A percentile compares a stretch with the other conserved stretches of the same genome.
These are phyloP conservation scores for Glomus cerebriforme DNA, from an alignment of 192 early-diverging fungal species.

Conservation along the genomic window DNA sequence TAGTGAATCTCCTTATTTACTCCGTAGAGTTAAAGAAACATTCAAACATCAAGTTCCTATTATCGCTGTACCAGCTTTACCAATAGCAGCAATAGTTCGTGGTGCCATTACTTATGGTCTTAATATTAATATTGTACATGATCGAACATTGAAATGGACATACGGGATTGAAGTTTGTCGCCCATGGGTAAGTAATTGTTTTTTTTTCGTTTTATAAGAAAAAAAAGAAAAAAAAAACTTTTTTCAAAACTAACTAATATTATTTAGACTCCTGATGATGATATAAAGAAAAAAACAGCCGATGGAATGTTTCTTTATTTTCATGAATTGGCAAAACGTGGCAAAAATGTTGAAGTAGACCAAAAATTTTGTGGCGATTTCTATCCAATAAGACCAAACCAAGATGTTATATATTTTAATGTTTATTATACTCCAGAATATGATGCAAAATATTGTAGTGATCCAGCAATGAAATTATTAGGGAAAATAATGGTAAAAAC, in stretches of 20 bases:
- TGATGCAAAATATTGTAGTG: slow-evolving; percentile 12
- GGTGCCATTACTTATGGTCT: slow-evolving; percentile 55
- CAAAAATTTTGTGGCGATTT: neutral
- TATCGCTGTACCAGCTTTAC: slow-evolving; percentile 54
- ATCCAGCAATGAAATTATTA: slow-evolving; percentile 12
- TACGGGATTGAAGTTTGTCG: slow-evolving; percentile 24
- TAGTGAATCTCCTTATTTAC: slow-evolving; percentile 54
- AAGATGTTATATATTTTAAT: slow-evolving; percentile 9
- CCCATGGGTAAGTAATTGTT: neutral
- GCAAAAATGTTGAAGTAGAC: neutral
- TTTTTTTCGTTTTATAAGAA: too few relatives aligned
- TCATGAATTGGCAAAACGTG: slow-evolving; percentile 21
- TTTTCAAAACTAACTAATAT: too few relatives aligned
- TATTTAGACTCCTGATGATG: neutral
- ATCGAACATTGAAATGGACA: slow-evolving; percentile 5
- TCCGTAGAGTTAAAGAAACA: slow-evolving; percentile 46
- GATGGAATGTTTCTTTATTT: neutral
- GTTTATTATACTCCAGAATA: neutral
- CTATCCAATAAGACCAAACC: neutral
- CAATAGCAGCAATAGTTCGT: slow-evolving; percentile 55
- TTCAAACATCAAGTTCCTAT: slow-evolving; percentile 50
- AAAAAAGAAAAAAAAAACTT: too few relatives aligned
- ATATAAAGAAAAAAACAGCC: neutral
- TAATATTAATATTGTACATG: neutral
- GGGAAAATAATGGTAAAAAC: neutral